Base-by-base conservation (phyloP, 192 early-diverging fungal genomes). In the Cetraspora pellucida region DNA sequence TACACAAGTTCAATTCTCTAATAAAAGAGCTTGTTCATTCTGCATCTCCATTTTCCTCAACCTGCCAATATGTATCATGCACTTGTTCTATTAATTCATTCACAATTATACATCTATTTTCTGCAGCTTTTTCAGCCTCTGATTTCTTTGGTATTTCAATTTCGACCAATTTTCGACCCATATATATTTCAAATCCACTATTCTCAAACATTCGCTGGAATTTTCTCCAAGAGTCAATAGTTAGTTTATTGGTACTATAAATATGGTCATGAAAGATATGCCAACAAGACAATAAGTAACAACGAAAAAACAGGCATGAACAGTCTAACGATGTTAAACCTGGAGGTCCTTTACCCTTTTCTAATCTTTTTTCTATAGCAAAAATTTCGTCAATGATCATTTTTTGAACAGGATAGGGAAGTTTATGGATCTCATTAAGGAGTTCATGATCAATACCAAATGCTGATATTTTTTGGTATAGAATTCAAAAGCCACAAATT, bases 141-240 rank as follows among this genome's bases (percentile, higher is more conserved):
- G 67, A 71, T 44, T 50, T n/a, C 16, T 45, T 23, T 10, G 17
- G 3, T 16, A 70, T 10, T 17, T 57, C 58, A 43, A 71, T 44
- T 16, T 55, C 25, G 0, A 77, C 25, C 54, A 71, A 44, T 49
- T 68, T 25, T 11, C 67, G 27, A 10, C 28, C 16, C 37, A 59
- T 14, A 70, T 77, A 77, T 21, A 77, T 59, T 58, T 58, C 30
- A 69, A 77, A 44, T 17, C 67, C 77, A 77, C 25, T 60, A 59
- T 77, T 67, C 59, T 77, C 54, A 46, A 70, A 70, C 31, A 77
- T 58, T 31, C 21, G 6, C 30, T 69, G 65, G 58, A 77, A 77
- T 37, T 3, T 70, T 52, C 45, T 69, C 55, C 77, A 77, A 52
- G n/a, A 50, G 3, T 69, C 52, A 17, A 16, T 23, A 10, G 27